Base-by-base conservation (phyloP, 371 early-diverging fungal species). In the Parasitella parasitica region DNA sequence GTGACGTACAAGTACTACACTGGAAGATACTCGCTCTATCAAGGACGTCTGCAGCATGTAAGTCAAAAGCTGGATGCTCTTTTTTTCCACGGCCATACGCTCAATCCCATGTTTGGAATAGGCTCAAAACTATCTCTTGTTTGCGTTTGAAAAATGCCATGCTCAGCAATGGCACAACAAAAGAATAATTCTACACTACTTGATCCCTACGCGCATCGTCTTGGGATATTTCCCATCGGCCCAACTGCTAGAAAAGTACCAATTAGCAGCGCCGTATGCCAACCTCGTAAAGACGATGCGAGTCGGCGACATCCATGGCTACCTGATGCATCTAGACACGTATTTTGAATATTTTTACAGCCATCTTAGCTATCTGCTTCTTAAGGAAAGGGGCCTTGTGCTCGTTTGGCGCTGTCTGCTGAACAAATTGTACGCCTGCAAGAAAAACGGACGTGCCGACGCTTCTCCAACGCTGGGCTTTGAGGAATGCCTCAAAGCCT, bases 1-100 rank as follows among this genome's bases (percentile, higher is more conserved):
- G 84, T 86, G 5, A 81, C 84, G 0, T 78, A 84, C 46, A 77
- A 74, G 6, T 86, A 82, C 51, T 86, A 86, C 56, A 61, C 81
- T 7, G 86, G 86, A 2, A 73, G 86, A 18, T 84, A 82, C 57
- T 50, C 71, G 2, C 73, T 82, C 11, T 83, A 76, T 46, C 72
- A 83, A 15, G 71, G 72, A 22, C 64, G 66, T 54, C 37, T 81
- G 11, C 58, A 64, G 32, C 64, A 64, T 71, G 80, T 79, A 52
- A 32, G 32, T 32, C 6, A 27, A n/a, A 13, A 32, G 1, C 32
- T n/a, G n/a, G 11, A 32, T 32, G 32, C 32, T 8, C 6, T 8
- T 8, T 8, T 32, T 1, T 16, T 53, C 24, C 0, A 54, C 34
- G 5, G 1, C 20, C 34, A 7, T 30, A 3, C 15, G 34, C 0